Conservation (phyloP, 1,139 yeast genomes). For the Kluyveromyces sp. region DNA sequence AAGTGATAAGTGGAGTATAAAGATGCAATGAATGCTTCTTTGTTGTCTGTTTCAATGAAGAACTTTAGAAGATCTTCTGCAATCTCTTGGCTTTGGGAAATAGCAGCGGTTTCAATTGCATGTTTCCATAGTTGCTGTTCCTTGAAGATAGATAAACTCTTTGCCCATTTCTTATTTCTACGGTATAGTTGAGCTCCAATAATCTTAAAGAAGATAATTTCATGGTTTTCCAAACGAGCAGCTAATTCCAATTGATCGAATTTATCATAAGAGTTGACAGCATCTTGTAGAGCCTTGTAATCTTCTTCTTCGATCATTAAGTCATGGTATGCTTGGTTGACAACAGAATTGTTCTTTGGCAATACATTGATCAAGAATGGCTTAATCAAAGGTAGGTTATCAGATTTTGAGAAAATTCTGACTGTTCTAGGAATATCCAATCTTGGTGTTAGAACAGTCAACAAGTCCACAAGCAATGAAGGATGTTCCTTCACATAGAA, state of each 20-base stretch:
- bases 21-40: conserved; percentile 89
- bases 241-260: conserved; percentile 91
- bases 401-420: conserved; percentile 88
- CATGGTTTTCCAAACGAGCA: conserved; percentile 85
- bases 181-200: conserved; percentile 91
- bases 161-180: conserved; percentile 87
- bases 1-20: conserved; percentile 80
- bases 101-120: conserved; percentile 87
- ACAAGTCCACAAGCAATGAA: conserved; percentile 75
- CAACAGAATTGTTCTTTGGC: conserved; percentile 83
- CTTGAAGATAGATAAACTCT: conserved; percentile 82
- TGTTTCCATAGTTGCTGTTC: conserved; percentile 92
- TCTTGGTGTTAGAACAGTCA: conserved; percentile 82
- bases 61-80: conserved; percentile 84
- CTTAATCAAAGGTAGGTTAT: conserved; percentile 90
- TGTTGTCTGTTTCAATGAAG: conserved; percentile 95
- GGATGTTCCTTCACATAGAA: conserved; percentile 93
- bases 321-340: conserved; percentile 92
- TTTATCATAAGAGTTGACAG: conserved; percentile 84
- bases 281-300: conserved; percentile 76
- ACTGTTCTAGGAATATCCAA: conserved; percentile 93
- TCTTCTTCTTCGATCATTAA: conserved; percentile 94
- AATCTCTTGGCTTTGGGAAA: conserved; percentile 68
- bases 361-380: conserved; percentile 90
- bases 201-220: conserved; percentile 85